These are phyloP conservation scores for Euphorbia celastroides DNA, from an alignment of 441 rosid species.

Conservation along the genomic window DNA sequence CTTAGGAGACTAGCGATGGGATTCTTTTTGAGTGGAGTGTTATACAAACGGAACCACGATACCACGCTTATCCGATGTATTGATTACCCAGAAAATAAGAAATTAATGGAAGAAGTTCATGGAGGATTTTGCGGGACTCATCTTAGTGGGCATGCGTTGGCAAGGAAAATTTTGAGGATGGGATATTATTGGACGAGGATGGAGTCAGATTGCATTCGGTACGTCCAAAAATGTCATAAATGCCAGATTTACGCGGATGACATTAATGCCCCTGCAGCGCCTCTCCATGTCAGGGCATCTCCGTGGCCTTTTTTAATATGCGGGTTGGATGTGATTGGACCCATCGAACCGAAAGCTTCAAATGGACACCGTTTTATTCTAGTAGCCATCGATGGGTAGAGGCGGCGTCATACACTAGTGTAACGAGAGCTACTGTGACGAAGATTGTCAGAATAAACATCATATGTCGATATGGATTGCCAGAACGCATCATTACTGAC, in stretches of 20 bases:
- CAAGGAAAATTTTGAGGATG: conserved; percentile 4
- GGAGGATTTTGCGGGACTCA: conserved; percentile 3
- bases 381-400: neutral
- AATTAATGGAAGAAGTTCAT: conserved; percentile 4
- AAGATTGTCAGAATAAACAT: neutral
- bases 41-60: conserved; percentile 7
- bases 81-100: neutral
- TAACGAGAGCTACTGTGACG: neutral
- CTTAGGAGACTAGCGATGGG: neutral
- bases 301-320: neutral
- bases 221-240: conserved; percentile 4
- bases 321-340: neutral
- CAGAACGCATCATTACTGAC: neutral
- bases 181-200: conserved; percentile 15
- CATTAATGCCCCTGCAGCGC: neutral
- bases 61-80: conserved; percentile 1
- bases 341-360: neutral
- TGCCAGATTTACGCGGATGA: conserved; percentile 5
- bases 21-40: neutral
- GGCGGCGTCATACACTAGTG: neutral
- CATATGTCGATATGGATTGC: neutral
- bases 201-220: conserved; percentile 7
- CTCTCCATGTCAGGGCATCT: neutral
- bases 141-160: neutral
- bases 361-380: neutral